Percentiles rank a stretch among this genome's conserved stretches.
These are phyloP conservation scores for Schizophyllum commune DNA, from an alignment of 1,284 basidiomycete genomes.

Conservation along the genomic window DNA sequence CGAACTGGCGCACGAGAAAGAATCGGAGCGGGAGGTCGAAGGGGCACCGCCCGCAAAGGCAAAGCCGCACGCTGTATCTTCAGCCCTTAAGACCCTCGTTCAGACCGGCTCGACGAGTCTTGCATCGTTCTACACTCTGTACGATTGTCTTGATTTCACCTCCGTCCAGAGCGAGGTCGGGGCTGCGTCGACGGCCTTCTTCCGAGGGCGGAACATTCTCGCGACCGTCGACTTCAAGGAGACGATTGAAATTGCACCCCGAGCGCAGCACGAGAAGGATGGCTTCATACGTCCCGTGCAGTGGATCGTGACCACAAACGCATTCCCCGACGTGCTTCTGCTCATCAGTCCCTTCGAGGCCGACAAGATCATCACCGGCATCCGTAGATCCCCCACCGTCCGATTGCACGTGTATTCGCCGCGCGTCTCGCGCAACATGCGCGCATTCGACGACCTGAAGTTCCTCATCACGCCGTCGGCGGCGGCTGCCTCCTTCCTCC, in stretches of 20 bases:
- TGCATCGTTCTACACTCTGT: background rate
- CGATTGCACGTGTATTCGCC: slow-evolving; percentile 6
- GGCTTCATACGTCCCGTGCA: slow-evolving; percentile 6
- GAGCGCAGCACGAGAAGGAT: background rate
- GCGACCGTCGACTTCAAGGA: slow-evolving; percentile 7
- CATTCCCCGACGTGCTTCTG: background rate
- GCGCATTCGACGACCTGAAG: slow-evolving; percentile 2
- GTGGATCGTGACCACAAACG: slow-evolving; percentile 1
- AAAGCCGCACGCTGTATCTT: slow-evolving; percentile 1
- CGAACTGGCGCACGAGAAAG: slow-evolving; percentile 10
- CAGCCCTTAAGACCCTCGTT: background rate
- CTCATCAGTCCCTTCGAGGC: slow-evolving; percentile 11
- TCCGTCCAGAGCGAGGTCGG: background rate
- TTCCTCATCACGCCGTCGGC: background rate
- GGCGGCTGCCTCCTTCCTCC: background rate
- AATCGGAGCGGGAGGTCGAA: slow-evolving; percentile 8
- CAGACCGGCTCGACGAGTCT: background rate
- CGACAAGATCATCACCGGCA: slow-evolving; percentile 3
- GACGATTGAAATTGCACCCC: background rate
- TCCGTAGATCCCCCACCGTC: slow-evolving; percentile 2
- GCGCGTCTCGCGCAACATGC: slow-evolving; percentile 3
- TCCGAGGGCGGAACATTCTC: background rate
- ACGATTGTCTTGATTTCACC: slow-evolving; percentile 6
- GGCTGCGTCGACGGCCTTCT: slow-evolving; percentile 2
- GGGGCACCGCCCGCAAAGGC: slow-evolving; percentile 5